Evolutionary conservation across 2,329 filamentous ascomycete genomes (phyloP).

Genomic region (Balansia obtecta): DNA sequence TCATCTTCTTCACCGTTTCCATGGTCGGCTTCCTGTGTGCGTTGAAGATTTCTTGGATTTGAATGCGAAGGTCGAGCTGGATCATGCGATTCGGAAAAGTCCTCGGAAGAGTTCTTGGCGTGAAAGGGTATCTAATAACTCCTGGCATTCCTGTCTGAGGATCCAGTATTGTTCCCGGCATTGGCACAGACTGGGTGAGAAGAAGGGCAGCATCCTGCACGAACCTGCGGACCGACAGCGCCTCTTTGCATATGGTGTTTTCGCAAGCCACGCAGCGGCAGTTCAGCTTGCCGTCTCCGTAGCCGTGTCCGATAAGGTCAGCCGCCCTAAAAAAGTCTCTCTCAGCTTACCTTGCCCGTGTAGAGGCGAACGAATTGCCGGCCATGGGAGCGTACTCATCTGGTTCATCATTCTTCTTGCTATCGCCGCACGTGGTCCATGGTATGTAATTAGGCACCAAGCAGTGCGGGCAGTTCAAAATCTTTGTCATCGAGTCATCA

Average conservation of each 20-base stretch:
- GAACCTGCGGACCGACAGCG: constrained; percentile 51
- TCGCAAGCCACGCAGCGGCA: constrained; percentile 38
- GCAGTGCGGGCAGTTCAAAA: constrained; percentile 45
- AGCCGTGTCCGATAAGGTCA: constrained; percentile 27
- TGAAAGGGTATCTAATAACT: constrained; percentile 11
- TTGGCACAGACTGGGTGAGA: constrained; percentile 25
- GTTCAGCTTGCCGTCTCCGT: constrained; percentile 43
- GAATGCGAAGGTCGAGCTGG: constrained; percentile 27
- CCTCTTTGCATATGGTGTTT: constrained; percentile 39
- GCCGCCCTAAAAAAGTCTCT: background rate
- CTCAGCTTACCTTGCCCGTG: background rate
- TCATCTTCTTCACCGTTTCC: constrained; percentile 33
- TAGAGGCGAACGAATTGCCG: no score
- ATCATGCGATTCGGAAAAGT: constrained; percentile 49
- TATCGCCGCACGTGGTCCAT: constrained; percentile 45
- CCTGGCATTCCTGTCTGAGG: constrained; percentile 37
- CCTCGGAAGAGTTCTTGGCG: constrained; percentile 16
- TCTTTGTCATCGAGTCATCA: constrained; percentile 35
- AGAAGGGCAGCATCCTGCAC: constrained; percentile 16
- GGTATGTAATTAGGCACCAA: constrained; percentile 27
- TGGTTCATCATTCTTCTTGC: constrained; percentile 11
- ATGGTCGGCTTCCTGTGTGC: constrained; percentile 29
- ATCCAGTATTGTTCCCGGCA: constrained; percentile 57
- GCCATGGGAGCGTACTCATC: background rate
- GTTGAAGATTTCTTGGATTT: constrained; percentile 28